These are phyloP conservation scores for Haplosporangium sp. DNA, from an alignment of 371 early-diverging fungal species.

Conservation along the genomic window DNA sequence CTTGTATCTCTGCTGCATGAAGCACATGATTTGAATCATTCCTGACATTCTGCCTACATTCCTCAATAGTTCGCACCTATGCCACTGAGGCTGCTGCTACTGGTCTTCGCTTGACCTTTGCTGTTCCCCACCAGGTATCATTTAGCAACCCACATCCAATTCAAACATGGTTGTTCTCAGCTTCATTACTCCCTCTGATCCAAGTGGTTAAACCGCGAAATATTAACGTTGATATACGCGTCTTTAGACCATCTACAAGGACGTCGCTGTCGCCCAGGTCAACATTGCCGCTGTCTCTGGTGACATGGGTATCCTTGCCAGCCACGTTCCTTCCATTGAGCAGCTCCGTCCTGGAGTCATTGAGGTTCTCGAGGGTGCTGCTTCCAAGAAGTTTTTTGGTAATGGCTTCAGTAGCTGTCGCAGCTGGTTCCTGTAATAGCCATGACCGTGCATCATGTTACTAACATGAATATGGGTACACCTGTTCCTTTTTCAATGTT, in stretches of 20 bases:
- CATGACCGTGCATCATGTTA: neutral
- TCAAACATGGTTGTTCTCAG: neutral
- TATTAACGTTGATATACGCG: neutral
- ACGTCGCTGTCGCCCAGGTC: constrained; percentile 88
- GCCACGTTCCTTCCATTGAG: constrained; percentile 97
- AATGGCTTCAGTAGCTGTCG: constrained; percentile 23
- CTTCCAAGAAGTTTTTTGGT: constrained; percentile 95
- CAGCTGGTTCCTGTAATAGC: neutral
- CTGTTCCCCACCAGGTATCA: constrained; percentile 89
- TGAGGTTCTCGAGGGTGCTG: constrained; percentile 83
- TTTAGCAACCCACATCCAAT: no score
- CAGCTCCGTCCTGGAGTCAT: constrained; percentile 95
- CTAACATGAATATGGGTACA: neutral
- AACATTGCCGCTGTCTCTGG: constrained; percentile 95
- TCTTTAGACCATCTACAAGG: constrained; percentile 76
- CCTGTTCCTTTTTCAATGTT: neutral
- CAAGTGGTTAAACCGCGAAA: neutral
- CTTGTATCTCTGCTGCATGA: no score
- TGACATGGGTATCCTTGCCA: constrained; percentile 98
- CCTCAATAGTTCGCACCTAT: constrained; percentile 72
- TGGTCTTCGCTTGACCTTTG: constrained; percentile 90
- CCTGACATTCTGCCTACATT: neutral
- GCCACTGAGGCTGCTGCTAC: constrained; percentile 75
- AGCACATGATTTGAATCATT: no score
- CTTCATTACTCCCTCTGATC: neutral